Conservation (phyloP, 768 basidiomycete species). For the Tulasnella sp. region DNA sequence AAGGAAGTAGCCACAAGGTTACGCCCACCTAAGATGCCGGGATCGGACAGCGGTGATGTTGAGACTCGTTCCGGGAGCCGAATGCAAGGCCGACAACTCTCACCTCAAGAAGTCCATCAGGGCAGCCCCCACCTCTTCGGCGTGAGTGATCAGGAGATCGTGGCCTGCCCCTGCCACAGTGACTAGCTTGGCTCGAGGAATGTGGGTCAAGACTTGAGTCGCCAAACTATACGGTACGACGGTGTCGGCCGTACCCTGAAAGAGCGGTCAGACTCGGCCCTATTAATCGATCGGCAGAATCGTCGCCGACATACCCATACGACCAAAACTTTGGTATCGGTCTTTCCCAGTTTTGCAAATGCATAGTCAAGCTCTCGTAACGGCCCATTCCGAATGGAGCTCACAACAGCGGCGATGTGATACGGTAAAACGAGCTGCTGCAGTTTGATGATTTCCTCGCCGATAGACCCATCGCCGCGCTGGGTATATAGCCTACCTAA, state of each 20-base stretch:
- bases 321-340: slow-evolving; percentile 31
- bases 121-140: slow-evolving; percentile 21
- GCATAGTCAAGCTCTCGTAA: slow-evolving; percentile 40
- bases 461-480: neutral
- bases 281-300: neutral
- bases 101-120: slow-evolving; percentile 33
- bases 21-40: neutral
- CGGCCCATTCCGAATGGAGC: slow-evolving; percentile 40
- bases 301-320: slow-evolving; percentile 27
- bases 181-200: slow-evolving; percentile 38
- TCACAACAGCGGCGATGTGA: slow-evolving; percentile 36
- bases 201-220: slow-evolving; percentile 20
- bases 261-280: neutral
- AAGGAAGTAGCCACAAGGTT: neutral
- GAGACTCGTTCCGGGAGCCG: neutral
- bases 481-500: neutral
- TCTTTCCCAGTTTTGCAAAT: slow-evolving; percentile 38
- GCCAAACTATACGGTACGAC: slow-evolving; percentile 36
- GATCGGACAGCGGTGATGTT: neutral
- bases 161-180: slow-evolving; percentile 39
- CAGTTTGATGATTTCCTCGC: slow-evolving; percentile 16
- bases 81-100: neutral
- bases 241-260: slow-evolving; percentile 39
- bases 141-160: slow-evolving; percentile 36
- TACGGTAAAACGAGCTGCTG: slow-evolving; percentile 36